A percentile compares a stretch with the other conserved stretches of the same genome.
Conservation (phyloP, 2,329 filamentous ascomycete species). For the Fusarium napiforme region DNA sequence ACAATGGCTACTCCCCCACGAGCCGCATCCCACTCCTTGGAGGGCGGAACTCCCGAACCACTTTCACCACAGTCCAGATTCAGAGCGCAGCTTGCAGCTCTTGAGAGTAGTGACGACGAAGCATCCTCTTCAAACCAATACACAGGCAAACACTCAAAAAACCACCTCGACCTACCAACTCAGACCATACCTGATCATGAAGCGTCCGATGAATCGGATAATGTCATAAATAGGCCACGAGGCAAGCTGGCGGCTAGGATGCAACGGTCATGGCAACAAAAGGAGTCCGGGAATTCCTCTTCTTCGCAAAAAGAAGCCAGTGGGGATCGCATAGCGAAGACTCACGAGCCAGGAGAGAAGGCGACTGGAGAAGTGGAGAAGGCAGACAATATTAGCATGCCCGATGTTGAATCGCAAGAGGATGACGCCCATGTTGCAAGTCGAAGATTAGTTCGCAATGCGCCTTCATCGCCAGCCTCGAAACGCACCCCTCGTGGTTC, state of each 20-base stretch:
- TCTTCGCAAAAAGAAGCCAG: constrained; percentile 45
- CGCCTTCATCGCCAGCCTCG: constrained; percentile 49
- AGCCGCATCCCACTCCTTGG: constrained; percentile 57
- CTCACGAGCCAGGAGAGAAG: constrained; percentile 50
- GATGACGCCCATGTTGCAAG: constrained; percentile 55
- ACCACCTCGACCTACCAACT: constrained; percentile 12
- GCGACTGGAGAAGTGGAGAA: constrained; percentile 34
- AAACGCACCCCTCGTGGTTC: constrained; percentile 42
- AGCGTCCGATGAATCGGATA: constrained; percentile 57
- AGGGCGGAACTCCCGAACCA: constrained; percentile 56
- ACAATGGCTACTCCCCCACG: constrained; percentile 59
- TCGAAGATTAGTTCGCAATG: constrained; percentile 53
- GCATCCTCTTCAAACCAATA: constrained; percentile 23
- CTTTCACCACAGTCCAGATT: constrained; percentile 67
- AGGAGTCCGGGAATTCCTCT: constrained; percentile 1
- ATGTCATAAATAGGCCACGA: constrained; percentile 59
- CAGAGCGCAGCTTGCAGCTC: constrained; percentile 61
- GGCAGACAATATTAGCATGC: constrained; percentile 43
- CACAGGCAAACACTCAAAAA: constrained; percentile 16
- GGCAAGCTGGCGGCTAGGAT: constrained; percentile 74
- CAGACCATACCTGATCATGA: constrained; percentile 52
- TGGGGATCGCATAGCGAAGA: constrained; percentile 56
- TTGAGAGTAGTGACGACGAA: constrained; percentile 64
- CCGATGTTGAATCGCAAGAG: constrained; percentile 53
- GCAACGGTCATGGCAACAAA: constrained; percentile 53